Evolutionary conservation across 331 rosid species (phyloP).

Genomic region (Acacia pycnantha): DNA sequence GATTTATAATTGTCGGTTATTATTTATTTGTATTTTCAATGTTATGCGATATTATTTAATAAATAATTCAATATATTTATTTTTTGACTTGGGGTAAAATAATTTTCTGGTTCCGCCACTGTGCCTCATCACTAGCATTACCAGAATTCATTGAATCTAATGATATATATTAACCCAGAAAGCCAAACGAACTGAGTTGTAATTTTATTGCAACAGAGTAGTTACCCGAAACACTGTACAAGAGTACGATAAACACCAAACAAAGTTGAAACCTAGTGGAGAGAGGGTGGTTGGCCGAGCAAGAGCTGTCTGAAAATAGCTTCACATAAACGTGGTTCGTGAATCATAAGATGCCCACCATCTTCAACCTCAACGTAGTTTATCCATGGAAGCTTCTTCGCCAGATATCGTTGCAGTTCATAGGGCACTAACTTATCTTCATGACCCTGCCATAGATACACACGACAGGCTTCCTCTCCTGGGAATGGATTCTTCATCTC

Average conservation of each 20-base stretch:
- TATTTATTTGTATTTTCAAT: too few relatives aligned
- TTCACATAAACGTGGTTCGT: conserved; percentile 47
- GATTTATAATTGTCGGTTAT: too few relatives aligned
- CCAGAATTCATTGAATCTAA: too few relatives aligned
- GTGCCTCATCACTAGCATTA: too few relatives aligned
- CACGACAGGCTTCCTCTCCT: conserved; percentile 36
- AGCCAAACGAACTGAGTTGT: not conserved
- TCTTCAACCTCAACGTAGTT: conserved; percentile 60
- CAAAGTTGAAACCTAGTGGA: not conserved
- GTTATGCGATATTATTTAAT: too few relatives aligned
- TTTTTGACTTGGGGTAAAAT: too few relatives aligned
- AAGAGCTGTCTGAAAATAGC: conserved; percentile 63
- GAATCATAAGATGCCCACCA: conserved; percentile 65
- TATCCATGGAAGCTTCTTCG: conserved; percentile 66
- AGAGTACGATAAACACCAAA: not conserved
- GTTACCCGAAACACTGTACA: not conserved
- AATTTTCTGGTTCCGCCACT: too few relatives aligned
- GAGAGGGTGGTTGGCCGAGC: conserved; percentile 44
- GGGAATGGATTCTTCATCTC: conserved; percentile 55
- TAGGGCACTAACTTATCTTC: conserved; percentile 64
- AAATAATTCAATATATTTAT: too few relatives aligned
- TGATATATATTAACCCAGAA: not conserved
- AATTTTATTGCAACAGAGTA: not conserved
- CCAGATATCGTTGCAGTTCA: conserved; percentile 54
- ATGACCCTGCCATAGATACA: conserved; percentile 68